Base-by-base conservation (phyloP, 2,329 filamentous ascomycete genomes). In the Pseudogymnoascus sp. region DNA sequence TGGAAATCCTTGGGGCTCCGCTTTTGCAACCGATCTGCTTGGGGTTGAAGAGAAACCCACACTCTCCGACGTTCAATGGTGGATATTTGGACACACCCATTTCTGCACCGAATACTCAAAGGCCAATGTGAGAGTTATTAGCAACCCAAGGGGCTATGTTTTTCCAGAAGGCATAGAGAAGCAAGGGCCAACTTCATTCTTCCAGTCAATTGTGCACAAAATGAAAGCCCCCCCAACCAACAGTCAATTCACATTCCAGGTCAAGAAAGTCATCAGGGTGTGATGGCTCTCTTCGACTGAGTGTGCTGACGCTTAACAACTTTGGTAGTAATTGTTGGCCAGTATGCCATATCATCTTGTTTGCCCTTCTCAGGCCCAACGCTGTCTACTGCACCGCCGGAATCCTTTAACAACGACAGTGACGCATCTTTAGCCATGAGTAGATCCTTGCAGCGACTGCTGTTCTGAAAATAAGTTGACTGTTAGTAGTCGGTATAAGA, bases 21-120 rank as follows among this genome's bases (percentile, higher is more conserved):
- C 78, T 0, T 86, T 84, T 68, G 78, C 76, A 4, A 84, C 81
- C 0, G 79, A 84, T 60, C 63, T 82, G 2, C 65, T 79, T 2
- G 9, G 36, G 8, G 64, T 62, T 22, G 64, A 59, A 58, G 62
- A 61, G 6, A 50, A 50, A 11, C 43, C 43, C 28, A 25, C 43
- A 28, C 22, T 50, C 43, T 30, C 43, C 4, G 66, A 67, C 1
- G 71, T 78, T 0, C 73, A 73, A 41, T 60, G 66, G 14, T 79
- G 76, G 77, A 67, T 78, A 0, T 78, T 76, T 67, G 78, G 78
- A 0, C 72, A 78, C 57, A 79, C 77, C 1, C 77, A 78, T 60
- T 72, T 72, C 39, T 75, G 74, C 6, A 75, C 71, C 6, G 72
- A 78, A 43, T 77, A 76, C 43, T 72, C 67, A 41, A 67, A 71